phyloP scores from a whole-genome alignment of 805 yeast genomes.

The Lachancea quebecensis region DNA sequence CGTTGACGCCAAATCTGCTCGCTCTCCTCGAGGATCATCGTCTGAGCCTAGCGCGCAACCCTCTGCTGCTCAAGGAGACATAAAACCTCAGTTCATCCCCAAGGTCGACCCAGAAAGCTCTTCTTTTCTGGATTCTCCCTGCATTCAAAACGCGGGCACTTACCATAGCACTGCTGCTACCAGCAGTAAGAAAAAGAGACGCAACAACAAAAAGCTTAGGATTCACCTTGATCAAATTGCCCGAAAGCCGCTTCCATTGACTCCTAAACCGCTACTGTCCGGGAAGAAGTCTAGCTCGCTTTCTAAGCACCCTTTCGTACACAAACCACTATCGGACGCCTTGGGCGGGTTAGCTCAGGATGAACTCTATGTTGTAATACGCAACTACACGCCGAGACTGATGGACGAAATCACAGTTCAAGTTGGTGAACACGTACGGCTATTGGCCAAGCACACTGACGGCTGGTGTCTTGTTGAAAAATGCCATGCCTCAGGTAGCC shows the following conservation, averaged over 20 bases:
- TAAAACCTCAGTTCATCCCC: constrained; percentile 4
- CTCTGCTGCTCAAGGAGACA: not conserved
- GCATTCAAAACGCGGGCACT: not conserved
- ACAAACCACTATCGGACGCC: too few species aligned
- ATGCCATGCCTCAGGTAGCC: constrained; percentile 22
- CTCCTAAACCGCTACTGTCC: constrained; percentile 11
- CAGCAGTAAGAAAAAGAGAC: not conserved
- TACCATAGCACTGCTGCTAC: not conserved
- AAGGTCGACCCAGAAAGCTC: not conserved
- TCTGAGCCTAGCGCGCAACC: too few species aligned
- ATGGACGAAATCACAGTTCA: constrained; percentile 33
- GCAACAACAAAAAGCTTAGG: constrained; percentile 3
- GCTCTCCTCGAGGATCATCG: not conserved
- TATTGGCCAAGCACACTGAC: constrained; percentile 37
- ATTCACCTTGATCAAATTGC: constrained; percentile 13
- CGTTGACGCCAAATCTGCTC: not conserved
- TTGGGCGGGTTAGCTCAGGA: constrained; percentile 6
- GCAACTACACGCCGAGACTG: constrained; percentile 27
- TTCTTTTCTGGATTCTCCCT: not conserved
- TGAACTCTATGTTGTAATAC: constrained; percentile 6
- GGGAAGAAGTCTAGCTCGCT: too few species aligned
- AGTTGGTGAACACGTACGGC: constrained; percentile 30
- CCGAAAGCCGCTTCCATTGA: constrained; percentile 20
- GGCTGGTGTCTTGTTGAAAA: constrained; percentile 41
- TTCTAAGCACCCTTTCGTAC: too few species aligned